A percentile compares a stretch with the other conserved stretches of the same genome.
Evolutionary conservation across 331 rosid genomes (phyloP).

Genomic region (Malus hybrid): DNA sequence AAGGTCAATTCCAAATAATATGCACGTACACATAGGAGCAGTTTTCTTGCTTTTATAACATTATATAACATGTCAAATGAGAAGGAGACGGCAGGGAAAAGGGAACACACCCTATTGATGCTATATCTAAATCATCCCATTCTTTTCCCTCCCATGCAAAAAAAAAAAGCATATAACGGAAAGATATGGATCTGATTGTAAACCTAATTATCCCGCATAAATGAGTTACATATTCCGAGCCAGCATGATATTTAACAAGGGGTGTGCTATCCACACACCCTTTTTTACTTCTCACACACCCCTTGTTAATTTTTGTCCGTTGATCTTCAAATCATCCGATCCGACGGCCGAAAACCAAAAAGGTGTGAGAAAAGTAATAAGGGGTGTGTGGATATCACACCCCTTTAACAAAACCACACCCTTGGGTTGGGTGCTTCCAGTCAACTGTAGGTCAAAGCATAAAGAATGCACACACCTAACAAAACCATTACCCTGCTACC

Average conservation of each 20-base stretch:
- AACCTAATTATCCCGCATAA: not conserved
- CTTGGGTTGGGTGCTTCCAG: not conserved
- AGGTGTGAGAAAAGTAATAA: too few relatives aligned
- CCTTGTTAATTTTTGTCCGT: too few relatives aligned
- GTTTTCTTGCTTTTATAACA: not conserved
- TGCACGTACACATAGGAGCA: not conserved
- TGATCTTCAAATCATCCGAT: too few relatives aligned
- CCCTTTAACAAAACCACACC: not conserved
- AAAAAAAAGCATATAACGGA: not conserved
- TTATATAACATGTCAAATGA: not conserved
- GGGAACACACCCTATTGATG: not conserved
- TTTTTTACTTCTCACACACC: too few relatives aligned
- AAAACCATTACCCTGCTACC: not conserved
- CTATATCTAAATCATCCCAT: not conserved
- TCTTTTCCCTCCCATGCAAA: not conserved
- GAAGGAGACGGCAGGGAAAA: not conserved
- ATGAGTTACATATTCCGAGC: not conserved
- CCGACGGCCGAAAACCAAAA: too few relatives aligned
- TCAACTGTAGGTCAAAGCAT: not conserved
- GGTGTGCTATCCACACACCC: too few relatives aligned
- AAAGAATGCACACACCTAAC: not conserved
- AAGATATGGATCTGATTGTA: not conserved
- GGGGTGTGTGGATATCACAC: too few relatives aligned
- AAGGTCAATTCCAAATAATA: not conserved
- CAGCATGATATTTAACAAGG: not conserved